phyloP scores from a whole-genome alignment of 2,329 filamentous ascomycete species.

The Bipolaris oryzae region DNA sequence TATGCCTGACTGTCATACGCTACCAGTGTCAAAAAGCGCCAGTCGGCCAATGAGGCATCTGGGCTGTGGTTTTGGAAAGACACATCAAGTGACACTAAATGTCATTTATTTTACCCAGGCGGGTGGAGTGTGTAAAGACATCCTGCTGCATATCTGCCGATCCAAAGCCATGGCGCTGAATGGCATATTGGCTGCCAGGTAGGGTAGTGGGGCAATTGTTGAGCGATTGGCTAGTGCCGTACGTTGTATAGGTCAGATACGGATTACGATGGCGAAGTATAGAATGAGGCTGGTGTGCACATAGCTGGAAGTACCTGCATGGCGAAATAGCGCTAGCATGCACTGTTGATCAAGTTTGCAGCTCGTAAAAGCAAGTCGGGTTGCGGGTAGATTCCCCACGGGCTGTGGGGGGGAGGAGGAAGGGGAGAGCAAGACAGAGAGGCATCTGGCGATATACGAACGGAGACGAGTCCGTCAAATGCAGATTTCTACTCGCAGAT shows the following conservation, averaged over 20 bases:
- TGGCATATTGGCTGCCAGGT: neutral
- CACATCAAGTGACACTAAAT: neutral
- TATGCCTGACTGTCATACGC: neutral
- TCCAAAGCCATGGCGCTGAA: neutral
- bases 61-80: neutral
- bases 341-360: neutral
- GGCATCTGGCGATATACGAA: neutral
- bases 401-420: conserved; percentile 2
- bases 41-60: too few species aligned
- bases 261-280: neutral
- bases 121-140: neutral
- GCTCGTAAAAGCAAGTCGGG: conserved; percentile 4
- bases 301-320: neutral
- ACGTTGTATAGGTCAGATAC: neutral
- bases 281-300: neutral
- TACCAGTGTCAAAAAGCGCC: neutral
- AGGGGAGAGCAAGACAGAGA: neutral
- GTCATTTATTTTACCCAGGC: too few species aligned
- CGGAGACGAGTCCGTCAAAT: conserved; percentile 3
- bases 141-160: neutral
- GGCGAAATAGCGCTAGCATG: neutral
- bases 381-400: neutral
- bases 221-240: neutral
- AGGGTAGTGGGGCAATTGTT: neutral
- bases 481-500: neutral